A percentile compares a stretch with the other conserved stretches of the same genome.
These are phyloP conservation scores for Globisporangium parvum DNA, from an alignment of 352 stramenopile genomes.

Conservation along the genomic window DNA sequence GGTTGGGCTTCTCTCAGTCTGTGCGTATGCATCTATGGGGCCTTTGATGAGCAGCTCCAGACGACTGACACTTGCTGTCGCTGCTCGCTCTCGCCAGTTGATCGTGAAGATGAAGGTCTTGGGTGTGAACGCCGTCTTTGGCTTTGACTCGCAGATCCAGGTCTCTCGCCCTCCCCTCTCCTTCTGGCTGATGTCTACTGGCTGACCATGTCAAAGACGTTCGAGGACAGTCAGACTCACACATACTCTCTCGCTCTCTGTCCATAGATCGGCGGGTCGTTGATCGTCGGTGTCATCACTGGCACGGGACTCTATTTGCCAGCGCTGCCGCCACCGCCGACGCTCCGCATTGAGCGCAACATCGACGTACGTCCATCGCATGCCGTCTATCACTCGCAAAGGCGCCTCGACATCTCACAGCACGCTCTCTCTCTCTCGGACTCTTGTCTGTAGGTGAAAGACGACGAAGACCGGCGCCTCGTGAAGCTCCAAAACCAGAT, in stretches of 20 bases:
- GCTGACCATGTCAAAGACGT: background rate
- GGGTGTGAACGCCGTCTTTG: constrained; percentile 96
- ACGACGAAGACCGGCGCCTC: constrained; percentile 91
- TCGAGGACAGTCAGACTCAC: too few species aligned
- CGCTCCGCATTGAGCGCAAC: constrained; percentile 92
- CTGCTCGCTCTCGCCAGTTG: constrained; percentile 24
- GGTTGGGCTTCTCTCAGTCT: constrained; percentile 32
- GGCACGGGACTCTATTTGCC: constrained; percentile 91
- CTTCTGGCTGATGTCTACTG: background rate
- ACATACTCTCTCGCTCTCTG: background rate
- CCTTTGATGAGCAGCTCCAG: background rate
- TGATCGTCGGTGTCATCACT: constrained; percentile 89
- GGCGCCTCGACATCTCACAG: too few species aligned
- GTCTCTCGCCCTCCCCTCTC: constrained; percentile 10
- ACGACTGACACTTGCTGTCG: too few species aligned
- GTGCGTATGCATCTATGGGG: background rate
- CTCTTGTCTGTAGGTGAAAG: constrained; percentile 58
- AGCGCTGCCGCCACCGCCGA: constrained; percentile 91
- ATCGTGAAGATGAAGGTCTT: constrained; percentile 91
- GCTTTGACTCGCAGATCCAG: constrained; percentile 89
- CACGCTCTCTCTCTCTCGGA: background rate
- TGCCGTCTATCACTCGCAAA: background rate
- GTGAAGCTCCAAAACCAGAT: constrained; percentile 93
- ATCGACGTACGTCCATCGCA: constrained; percentile 72
- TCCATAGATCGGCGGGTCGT: constrained; percentile 68